Evolutionary conservation across 331 rosid species (phyloP), one percentile per base, ranked within the genome.

Genomic region (Dryas integrifolia): DNA sequence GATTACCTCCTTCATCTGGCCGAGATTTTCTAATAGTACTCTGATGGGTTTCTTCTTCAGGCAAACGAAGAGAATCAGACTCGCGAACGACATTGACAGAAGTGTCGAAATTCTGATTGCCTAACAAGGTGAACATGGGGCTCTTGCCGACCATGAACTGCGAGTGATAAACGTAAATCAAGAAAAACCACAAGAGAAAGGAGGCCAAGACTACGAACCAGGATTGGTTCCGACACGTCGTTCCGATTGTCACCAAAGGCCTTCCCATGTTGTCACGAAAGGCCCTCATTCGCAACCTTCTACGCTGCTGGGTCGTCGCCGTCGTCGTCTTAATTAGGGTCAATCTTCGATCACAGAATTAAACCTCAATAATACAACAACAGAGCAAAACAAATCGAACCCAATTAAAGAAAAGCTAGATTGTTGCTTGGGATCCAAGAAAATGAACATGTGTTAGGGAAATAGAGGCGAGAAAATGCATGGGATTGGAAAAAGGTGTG

Each of bases 131-230:
- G 53, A 16, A 14, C 48, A 58, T 38, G 45, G 70, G 26, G 10
- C 5, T 50, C 39, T 64, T 70, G 9, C 67, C 45, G 3, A 58
- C 65, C 48, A 35, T 47, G 2, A 51, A 69, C 60, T 77, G 76
- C 13, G 77, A 78, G 70, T 72, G 57, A 75, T 75, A 79, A 15
- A 58, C 16, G 15, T 67, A 67, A 49, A 84, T 16, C 58, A 84
- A 61, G 9, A 77, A 6, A 24, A 75, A 75, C 81, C 83, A 81
- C 30, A 84, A 9, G 8, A 81, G 50, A 74, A 77, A 71, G 38
- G 72, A 24, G 60, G 70, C 51, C 3, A 73, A 70, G 41, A 72
- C 79, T 47, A 81, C 74, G 45, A 75, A 78, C 82, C 81, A 76
- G 49, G 70, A 74, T 35, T 68, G 77, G 4, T 49, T 70, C 9